A percentile compares a stretch with the other conserved stretches of the same genome.
Evolutionary conservation across 768 basidiomycete genomes (phyloP).

Genomic region (Lactifluus volemus): DNA sequence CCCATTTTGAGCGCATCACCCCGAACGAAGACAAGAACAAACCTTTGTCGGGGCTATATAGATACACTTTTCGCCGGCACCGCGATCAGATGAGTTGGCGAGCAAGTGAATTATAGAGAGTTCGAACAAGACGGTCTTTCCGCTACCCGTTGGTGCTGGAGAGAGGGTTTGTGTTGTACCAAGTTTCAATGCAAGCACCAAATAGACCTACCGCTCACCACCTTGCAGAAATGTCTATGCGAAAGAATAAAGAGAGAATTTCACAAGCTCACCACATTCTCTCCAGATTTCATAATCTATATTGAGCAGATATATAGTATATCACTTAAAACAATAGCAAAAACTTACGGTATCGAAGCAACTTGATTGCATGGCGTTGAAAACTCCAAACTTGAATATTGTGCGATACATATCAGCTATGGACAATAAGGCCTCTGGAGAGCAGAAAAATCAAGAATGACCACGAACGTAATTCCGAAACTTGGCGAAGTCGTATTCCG

Average conservation of each 20-base stretch:
- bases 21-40: not conserved
- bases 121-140: slow-evolving; percentile 94
- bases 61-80: slow-evolving; percentile 53
- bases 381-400: slow-evolving; percentile 81
- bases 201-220: slow-evolving; percentile 52
- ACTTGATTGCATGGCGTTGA: slow-evolving; percentile 85
- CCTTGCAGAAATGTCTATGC: slow-evolving; percentile 32
- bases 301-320: not conserved
- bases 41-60: slow-evolving; percentile 95
- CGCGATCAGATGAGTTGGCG: slow-evolving; percentile 30
- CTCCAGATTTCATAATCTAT: slow-evolving; percentile 49
- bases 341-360: slow-evolving; percentile 62
- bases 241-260: not conserved
- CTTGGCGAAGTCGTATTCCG: slow-evolving; percentile 51
- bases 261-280: slow-evolving; percentile 50
- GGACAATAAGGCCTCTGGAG: not conserved
- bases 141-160: slow-evolving; percentile 89
- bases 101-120: slow-evolving; percentile 77
- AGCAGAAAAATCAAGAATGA: slow-evolving; percentile 18
- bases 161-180: not conserved
- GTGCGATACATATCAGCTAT: slow-evolving; percentile 74
- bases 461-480: slow-evolving; percentile 58
- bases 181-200: not conserved
- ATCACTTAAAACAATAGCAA: not conserved
- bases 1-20: not conserved